Evolutionary conservation across 768 basidiomycete genomes (phyloP).

Genomic region (Hemileccinum rubropunctum): DNA sequence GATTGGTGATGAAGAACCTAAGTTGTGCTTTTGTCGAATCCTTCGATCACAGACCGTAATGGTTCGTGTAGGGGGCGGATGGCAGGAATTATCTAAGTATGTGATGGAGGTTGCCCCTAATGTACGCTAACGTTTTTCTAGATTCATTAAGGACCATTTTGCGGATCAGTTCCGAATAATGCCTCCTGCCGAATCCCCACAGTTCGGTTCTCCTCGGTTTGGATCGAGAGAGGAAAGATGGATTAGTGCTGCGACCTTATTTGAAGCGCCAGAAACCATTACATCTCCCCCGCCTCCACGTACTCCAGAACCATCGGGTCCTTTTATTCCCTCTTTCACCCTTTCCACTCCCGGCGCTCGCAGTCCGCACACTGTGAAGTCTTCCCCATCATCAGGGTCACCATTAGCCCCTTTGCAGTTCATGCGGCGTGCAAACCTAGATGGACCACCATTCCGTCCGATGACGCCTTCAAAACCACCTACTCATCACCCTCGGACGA

Average conservation of each 20-base stretch:
- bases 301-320: slow-evolving; percentile 65
- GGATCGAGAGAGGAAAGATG: slow-evolving; percentile 66
- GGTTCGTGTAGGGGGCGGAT: slow-evolving; percentile 95
- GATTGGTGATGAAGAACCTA: slow-evolving; percentile 91
- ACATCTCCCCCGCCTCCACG: slow-evolving; percentile 42
- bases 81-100: slow-evolving; percentile 88
- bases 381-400: slow-evolving; percentile 64
- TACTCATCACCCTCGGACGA: slow-evolving; percentile 41
- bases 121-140: slow-evolving; percentile 29
- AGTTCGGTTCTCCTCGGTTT: slow-evolving; percentile 37
- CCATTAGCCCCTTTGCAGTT: slow-evolving; percentile 82
- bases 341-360: slow-evolving; percentile 47
- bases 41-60: slow-evolving; percentile 90
- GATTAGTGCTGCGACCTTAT: slow-evolving; percentile 76
- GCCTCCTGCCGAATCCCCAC: slow-evolving; percentile 57
- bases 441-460: slow-evolving; percentile 49
- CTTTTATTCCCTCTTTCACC: slow-evolving; percentile 64
- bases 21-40: slow-evolving; percentile 89
- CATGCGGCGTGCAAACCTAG: slow-evolving; percentile 72
- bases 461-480: slow-evolving; percentile 65
- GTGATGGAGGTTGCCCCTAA: slow-evolving; percentile 24
- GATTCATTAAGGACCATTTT: slow-evolving; percentile 85
- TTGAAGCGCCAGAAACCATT: slow-evolving; percentile 49
- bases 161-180: slow-evolving; percentile 78
- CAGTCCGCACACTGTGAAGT: slow-evolving; percentile 45